These are phyloP conservation scores for Trametes coccinea DNA, from an alignment of 768 basidiomycete genomes.

Conservation along the genomic window DNA sequence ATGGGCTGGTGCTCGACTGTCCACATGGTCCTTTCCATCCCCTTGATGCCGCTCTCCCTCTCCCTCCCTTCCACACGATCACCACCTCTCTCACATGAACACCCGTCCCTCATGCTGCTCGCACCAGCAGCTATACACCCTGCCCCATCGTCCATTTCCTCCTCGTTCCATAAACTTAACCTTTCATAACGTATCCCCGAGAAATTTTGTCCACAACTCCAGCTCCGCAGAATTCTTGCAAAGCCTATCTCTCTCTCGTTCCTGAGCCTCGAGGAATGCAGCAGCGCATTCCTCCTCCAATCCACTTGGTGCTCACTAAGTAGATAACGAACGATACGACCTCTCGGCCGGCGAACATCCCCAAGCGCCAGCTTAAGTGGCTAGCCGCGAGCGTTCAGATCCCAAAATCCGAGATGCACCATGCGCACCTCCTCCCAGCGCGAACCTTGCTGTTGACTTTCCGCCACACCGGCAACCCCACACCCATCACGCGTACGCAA, in stretches of 20 bases:
- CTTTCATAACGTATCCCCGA: neutral
- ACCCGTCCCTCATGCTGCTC: neutral
- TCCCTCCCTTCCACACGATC: conserved; percentile 2
- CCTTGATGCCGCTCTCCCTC: conserved; percentile 10
- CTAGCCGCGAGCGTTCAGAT: too few species aligned
- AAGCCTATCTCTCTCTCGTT: neutral
- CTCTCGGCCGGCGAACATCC: neutral
- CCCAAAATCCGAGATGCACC: too few species aligned
- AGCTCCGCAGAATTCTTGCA: neutral
- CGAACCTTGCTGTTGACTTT: too few species aligned
- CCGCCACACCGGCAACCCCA: too few species aligned
- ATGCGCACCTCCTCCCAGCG: too few species aligned
- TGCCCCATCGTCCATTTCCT: neutral
- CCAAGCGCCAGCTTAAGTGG: too few species aligned
- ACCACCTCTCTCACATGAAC: conserved; percentile 3
- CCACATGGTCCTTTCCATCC: conserved; percentile 19
- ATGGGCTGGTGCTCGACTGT: conserved; percentile 6
- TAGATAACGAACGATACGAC: conserved; percentile 11
- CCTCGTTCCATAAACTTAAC: neutral
- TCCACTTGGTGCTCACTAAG: too few species aligned
- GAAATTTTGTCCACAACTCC: neutral
- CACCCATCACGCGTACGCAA: too few species aligned
- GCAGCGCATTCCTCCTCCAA: neutral
- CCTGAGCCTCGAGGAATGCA: neutral
- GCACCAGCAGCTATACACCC: too few species aligned